Evolutionary conservation across 441 rosid genomes (phyloP), one percentile per base, ranked within the genome.

Genomic region (Omphalea diandra): DNA sequence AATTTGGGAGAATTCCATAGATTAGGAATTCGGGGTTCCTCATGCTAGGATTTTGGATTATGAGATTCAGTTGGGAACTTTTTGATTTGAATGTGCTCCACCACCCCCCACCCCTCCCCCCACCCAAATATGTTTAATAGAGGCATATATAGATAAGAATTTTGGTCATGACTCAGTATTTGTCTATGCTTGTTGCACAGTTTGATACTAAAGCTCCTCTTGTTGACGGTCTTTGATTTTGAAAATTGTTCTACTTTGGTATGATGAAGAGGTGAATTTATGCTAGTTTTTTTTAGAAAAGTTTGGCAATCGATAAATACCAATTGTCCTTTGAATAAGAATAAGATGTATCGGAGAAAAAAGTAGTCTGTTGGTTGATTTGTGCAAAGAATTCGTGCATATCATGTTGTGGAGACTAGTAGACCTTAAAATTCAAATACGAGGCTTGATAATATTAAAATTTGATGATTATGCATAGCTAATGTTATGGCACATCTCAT

Each of bases 1-100:
- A 36, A 17, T 15, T 38, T 67, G 61, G 32, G 53, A 52, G 59
- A 53, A 67, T 65, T 12, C 57, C 4, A 49, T 24, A 32, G 32
- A 50, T 33, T 52, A 20, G 24, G 26, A 7, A 18, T 64, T n/a
- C n/a, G n/a, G n/a, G n/a, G n/a, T n/a, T n/a, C 9, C 24, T 24
- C 53, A 52, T 65, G 43, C 5, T n/a, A 15, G 17, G 7, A 22
- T 15, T 64, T 63, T 20, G 17, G 55, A 50, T 50, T 50, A 9
- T 50, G 27, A 22, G 10, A 22, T 22, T 50, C 55, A 50, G 55
- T 22, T 5, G 29, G 55, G 22, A 27, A 50, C 5, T 50, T 20
- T 4, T 29, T 26, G 18, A 63, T 44, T 29, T 27, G 33, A 63
- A 29, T 29, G 5, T 27, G 4, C 7, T n/a, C n/a, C n/a, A n/a